Evolutionary conservation across 1,284 basidiomycete genomes (phyloP).

Genomic region (Puccinia horiana): DNA sequence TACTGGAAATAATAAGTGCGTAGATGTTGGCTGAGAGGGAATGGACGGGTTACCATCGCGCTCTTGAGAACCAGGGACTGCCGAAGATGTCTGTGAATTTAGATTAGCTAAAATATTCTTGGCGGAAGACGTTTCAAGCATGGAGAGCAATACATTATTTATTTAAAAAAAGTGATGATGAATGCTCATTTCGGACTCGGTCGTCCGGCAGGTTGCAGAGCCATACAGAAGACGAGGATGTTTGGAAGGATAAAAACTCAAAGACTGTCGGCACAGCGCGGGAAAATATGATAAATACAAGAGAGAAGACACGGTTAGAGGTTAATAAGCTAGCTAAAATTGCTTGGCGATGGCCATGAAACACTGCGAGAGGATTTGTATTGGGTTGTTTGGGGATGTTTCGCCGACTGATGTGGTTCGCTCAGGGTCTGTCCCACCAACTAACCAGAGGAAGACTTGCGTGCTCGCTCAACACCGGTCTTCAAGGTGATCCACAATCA

Average conservation of each 20-base stretch:
- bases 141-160: neutral
- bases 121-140: neutral
- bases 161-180: neutral
- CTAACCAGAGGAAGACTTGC: neutral
- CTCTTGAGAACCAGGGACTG: neutral
- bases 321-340: neutral
- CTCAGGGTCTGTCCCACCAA: no score
- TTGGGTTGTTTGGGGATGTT: neutral
- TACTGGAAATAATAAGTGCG: neutral
- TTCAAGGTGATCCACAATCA: neutral
- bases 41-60: neutral
- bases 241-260: neutral
- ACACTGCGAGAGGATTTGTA: constrained; percentile 10
- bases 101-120: neutral
- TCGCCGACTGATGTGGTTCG: neutral
- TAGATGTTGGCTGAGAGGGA: constrained; percentile 1
- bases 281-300: neutral
- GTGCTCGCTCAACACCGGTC: neutral
- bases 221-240: no score
- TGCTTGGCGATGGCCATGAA: constrained; percentile 20
- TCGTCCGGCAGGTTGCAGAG: neutral
- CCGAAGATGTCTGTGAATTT: neutral
- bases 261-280: constrained; percentile 9
- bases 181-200: neutral
- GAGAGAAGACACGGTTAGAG: constrained; percentile 7